Percentiles rank a stretch among this genome's conserved stretches.
phyloP scores from a whole-genome alignment of 2,329 filamentous ascomycete species.

The Cryphonectria parasitica region DNA sequence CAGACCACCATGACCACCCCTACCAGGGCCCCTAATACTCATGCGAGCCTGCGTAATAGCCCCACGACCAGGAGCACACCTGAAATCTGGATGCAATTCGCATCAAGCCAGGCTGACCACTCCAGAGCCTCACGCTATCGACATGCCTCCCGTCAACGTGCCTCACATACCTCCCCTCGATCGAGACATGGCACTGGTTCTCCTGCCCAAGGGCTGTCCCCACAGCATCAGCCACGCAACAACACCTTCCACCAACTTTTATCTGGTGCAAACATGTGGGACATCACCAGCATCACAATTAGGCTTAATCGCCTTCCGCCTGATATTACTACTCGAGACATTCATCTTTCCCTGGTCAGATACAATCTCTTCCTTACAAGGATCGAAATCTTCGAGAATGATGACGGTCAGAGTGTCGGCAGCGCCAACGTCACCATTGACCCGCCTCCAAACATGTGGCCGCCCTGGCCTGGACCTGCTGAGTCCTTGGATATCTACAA shows the following conservation, averaged over 20 bases:
- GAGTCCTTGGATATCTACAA: slow-evolving; percentile 9
- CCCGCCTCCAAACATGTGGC: slow-evolving; percentile 51
- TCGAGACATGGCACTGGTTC: not conserved
- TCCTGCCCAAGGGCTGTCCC: not conserved
- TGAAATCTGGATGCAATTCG: not conserved
- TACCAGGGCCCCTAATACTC: not conserved
- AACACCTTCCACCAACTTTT: not conserved
- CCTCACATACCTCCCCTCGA: not conserved
- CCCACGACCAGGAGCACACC: not conserved
- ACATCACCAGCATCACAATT: slow-evolving; percentile 37
- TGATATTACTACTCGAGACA: slow-evolving; percentile 43
- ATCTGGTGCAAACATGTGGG: not conserved
- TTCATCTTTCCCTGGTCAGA: slow-evolving; percentile 56
- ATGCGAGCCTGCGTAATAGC: not conserved
- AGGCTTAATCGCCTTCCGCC: slow-evolving; percentile 41
- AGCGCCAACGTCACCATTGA: slow-evolving; percentile 59
- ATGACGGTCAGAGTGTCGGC: slow-evolving; percentile 43
- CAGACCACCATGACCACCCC: not conserved
- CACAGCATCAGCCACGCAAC: not conserved
- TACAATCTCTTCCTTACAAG: slow-evolving; percentile 55
- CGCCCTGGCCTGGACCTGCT: slow-evolving; percentile 19
- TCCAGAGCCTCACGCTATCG: not conserved
- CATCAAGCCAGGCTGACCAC: too few relatives aligned
- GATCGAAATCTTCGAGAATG: slow-evolving; percentile 59
- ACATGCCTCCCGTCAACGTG: not conserved